Evolutionary conservation across 129 eudicot species (phyloP).

Genomic region (Chrysanthemum lavandulifolium): DNA sequence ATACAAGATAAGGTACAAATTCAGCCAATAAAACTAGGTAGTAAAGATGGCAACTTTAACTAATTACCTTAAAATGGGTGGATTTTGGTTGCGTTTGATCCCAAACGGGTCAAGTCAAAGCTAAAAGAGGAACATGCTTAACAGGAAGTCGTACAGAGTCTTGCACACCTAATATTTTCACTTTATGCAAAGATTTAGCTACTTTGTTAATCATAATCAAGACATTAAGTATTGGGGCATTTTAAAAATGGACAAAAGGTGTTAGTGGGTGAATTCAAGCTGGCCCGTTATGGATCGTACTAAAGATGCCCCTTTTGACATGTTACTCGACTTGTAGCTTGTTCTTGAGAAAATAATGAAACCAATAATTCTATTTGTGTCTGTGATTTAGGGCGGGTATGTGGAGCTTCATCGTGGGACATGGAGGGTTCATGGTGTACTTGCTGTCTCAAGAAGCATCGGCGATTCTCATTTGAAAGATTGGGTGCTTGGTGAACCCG

Average conservation of each 20-base stretch:
- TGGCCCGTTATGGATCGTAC: not conserved
- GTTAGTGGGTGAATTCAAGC: not conserved
- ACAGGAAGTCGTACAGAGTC: not conserved
- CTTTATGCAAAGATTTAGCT: not conserved
- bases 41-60: not conserved
- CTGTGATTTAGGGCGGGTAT: constrained; percentile 74
- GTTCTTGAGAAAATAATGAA: constrained; percentile 7
- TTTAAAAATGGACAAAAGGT: not conserved
- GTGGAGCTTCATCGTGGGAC: constrained; percentile 86
- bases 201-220: not conserved
- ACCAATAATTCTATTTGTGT: constrained; percentile 1
- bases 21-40: not conserved
- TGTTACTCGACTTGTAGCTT: too few relatives aligned
- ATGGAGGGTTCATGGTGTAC: constrained; percentile 93
- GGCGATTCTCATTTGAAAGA: constrained; percentile 95
- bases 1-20: constrained; percentile 66
- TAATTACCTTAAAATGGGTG: not conserved
- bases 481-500: constrained; percentile 91
- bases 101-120: not conserved
- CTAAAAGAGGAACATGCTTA: not conserved
- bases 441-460: constrained; percentile 91
- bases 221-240: not conserved
- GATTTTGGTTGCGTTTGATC: not conserved
- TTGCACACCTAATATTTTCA: too few relatives aligned
- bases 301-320: not conserved